These are phyloP conservation scores for Rhodotorula sp. DNA, from an alignment of 1,284 basidiomycete genomes.

Conservation along the genomic window DNA sequence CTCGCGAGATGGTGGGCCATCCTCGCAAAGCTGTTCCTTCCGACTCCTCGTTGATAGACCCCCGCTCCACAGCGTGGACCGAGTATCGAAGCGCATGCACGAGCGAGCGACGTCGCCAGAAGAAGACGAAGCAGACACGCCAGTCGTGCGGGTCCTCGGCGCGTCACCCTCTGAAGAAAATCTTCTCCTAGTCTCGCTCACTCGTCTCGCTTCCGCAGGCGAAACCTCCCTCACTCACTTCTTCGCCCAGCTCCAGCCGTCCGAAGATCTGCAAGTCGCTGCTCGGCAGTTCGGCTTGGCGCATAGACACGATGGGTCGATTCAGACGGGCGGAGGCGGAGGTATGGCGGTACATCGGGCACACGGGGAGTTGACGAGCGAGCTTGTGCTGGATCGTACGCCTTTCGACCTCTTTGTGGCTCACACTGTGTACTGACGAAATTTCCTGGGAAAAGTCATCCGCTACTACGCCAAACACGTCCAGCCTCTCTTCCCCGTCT, in stretches of 20 bases:
- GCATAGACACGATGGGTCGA: no score
- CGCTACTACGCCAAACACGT: not conserved
- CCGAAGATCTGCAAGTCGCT: no score
- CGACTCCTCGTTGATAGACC: not conserved
- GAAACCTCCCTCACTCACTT: no score
- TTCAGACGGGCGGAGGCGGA: no score
- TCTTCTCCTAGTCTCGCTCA: no score
- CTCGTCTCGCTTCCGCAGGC: no score
- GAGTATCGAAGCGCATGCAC: constrained; percentile 7
- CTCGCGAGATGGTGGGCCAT: not conserved
- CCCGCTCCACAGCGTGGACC: not conserved
- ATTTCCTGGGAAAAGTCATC: not conserved
- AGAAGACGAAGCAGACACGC: not conserved
- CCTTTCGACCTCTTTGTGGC: not conserved
- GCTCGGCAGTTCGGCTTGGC: no score
- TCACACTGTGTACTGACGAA: not conserved
- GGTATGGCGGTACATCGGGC: no score
- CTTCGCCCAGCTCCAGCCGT: no score
- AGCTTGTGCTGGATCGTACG: not conserved
- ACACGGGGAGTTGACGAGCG: no score
- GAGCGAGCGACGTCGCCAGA: not conserved
- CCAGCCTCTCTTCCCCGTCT: not conserved
- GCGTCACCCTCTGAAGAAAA: no score
- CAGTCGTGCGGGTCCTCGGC: not conserved
- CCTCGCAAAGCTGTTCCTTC: not conserved